phyloP scores from a whole-genome alignment of 2,329 filamentous ascomycete species.

The Fragosphaeria purpurea region DNA sequence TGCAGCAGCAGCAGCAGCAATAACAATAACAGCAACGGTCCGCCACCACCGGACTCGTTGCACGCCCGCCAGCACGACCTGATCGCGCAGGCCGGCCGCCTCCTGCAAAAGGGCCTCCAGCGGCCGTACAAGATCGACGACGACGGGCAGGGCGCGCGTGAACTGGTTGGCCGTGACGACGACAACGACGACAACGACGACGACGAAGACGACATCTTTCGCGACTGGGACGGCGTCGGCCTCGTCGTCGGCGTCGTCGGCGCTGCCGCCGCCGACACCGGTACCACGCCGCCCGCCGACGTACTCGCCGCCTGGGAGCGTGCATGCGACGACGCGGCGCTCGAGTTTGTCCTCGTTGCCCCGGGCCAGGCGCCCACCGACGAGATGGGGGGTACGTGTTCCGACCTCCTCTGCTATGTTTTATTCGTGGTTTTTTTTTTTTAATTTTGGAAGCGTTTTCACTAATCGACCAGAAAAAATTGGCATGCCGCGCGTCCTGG shows the following conservation, averaged over 20 bases:
- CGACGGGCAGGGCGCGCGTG: slow-evolving; percentile 25
- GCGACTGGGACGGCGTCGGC: slow-evolving; percentile 51
- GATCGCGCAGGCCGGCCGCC: slow-evolving; percentile 41
- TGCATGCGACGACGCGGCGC: slow-evolving; percentile 41
- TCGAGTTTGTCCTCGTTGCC: slow-evolving; percentile 51
- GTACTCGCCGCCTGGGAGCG: slow-evolving; percentile 53
- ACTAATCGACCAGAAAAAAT: slow-evolving; percentile 13
- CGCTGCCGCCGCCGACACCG: slow-evolving; percentile 13
- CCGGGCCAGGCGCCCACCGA: slow-evolving; percentile 34
- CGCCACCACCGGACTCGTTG: too few species aligned
- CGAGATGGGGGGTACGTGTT: slow-evolving; percentile 46
- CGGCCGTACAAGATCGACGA: slow-evolving; percentile 25
- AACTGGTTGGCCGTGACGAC: slow-evolving; percentile 33
- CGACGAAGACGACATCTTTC: slow-evolving; percentile 23
- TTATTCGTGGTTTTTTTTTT: neutral
- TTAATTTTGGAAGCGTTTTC: neutral
- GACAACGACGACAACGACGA: neutral
- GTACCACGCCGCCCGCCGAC: slow-evolving; percentile 12
- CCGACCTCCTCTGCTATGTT: too few species aligned
- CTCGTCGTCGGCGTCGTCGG: slow-evolving; percentile 48
- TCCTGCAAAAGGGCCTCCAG: slow-evolving; percentile 47
- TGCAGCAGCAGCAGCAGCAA: slow-evolving; percentile 8
- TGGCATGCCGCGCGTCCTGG: slow-evolving; percentile 42
- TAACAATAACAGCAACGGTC: neutral
- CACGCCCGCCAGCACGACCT: slow-evolving; percentile 27